Conservation (phyloP, 192 early-diverging fungal species). For the Anaeromyces robustus region DNA sequence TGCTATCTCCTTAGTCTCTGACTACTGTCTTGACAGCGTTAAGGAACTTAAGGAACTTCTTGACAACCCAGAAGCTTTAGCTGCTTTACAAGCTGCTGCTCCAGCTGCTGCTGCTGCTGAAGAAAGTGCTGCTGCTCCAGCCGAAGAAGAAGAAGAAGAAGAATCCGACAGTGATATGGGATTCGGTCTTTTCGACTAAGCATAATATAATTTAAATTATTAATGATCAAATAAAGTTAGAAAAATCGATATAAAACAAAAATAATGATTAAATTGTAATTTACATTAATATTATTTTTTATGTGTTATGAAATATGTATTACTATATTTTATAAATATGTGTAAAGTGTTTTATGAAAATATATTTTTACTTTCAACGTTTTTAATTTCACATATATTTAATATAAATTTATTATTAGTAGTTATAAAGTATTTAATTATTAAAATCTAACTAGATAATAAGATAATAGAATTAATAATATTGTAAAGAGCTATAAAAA, state of each 20-base stretch:
- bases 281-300: too few relatives aligned
- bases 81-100: constrained; percentile 49
- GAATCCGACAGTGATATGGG: constrained; percentile 83
- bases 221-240: neutral
- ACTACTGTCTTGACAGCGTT: constrained; percentile 4
- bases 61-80: constrained; percentile 78
- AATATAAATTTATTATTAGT: too few relatives aligned
- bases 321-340: too few relatives aligned
- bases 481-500: too few relatives aligned
- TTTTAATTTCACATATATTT: too few relatives aligned
- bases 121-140: constrained; percentile 32
- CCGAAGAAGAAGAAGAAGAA: constrained; percentile 53
- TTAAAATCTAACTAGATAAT: too few relatives aligned
- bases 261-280: neutral
- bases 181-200: constrained; percentile 40
- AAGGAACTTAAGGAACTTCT: constrained; percentile 71
- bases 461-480: too few relatives aligned
- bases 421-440: too few relatives aligned
- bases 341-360: too few relatives aligned
- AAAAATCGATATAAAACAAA: neutral
- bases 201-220: neutral
- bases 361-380: too few relatives aligned
- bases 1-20: constrained; percentile 3
- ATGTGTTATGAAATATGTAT: too few relatives aligned
- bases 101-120: constrained; percentile 47